Base-by-base conservation (phyloP, 75 land plant species). In the Adiantum capillusveneris region DNA sequence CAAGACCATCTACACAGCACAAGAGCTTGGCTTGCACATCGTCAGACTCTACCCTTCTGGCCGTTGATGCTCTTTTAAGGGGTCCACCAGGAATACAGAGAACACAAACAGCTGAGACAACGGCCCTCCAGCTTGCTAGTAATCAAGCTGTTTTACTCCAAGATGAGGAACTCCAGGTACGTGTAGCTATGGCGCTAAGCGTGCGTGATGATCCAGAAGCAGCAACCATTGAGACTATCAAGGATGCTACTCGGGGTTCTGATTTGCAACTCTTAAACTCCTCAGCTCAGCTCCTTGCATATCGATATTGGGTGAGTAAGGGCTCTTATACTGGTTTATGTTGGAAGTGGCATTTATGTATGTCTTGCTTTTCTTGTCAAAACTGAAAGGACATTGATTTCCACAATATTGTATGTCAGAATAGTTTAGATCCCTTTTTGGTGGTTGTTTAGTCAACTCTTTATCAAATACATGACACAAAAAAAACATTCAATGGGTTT, bases 161-260 rank as follows among this genome's bases (percentile, higher is more conserved):
- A 34, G 60, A 58, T 29, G 90, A 88, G 65, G 93, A 88, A 68
- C 79, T 76, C 61, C 88, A 84, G 68, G 74, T 88, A 60, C 84
- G 81, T 65, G n/a, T 88, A 65, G 93, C 93, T 44, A 46, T 84
- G 69, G 93, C 83, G 58, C 58, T 81, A 69, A 88, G 93, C 60
- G 85, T 84, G 11, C 76, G 70, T 39, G 87, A 86, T 56, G 91
- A 87, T 70, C 93, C 93, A 22, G 93, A 88, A 62, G 84, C 84
- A 0, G 75, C 68, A 30, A 81, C 81, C 62, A 87, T 87, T 52
- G 88, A 87, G 50, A 81, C 78, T 41, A 79, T 72, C n/a, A 87
- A 84, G 73, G 84, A 81, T 66, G 81, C 81, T 34, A 87, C 88
- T 63, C 77, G 84, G 13, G 88, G 92, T 11, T 84, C 86, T 55